Evolutionary conservation across 2,329 filamentous ascomycete species (phyloP), one percentile per base, ranked within the genome.

Genomic region (Coniochaeta prunicola): DNA sequence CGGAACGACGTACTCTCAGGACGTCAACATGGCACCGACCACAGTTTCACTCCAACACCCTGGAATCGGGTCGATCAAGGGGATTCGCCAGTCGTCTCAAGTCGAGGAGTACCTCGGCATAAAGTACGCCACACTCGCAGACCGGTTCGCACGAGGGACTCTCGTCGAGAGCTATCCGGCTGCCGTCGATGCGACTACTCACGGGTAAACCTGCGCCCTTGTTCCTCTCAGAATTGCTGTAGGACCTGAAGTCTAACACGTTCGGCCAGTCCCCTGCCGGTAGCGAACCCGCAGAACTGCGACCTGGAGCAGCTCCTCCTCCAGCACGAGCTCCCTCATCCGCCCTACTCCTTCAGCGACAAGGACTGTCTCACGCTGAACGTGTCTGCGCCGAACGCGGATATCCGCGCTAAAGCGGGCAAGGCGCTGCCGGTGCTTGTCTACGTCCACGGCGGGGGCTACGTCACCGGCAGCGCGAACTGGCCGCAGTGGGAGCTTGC

Each of bases 371-470:
- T 56, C 4, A 56, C 54, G 12, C 36, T 56, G 36, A 56, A 56
- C 19, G 54, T 56, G 2, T 6, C 54, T 7, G 76, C 79, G 17
- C 62, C 64, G 2, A 78, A 79, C 58, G 71, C 73, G 30, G 76
- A 2, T 3, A 28, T 55, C 53, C 53, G 53, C 13, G 48, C 38
- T n/a, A 59, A 66, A 53, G 10, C 56, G 34, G 0, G 58, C 4
- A 66, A 68, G 13, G 73, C 72, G 6, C 68, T 82, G 2, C 81
- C 80, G 0, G 79, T 83, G 0, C 71, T 82, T 40, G 72, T 80
- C 1, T 81, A 80, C 61, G 73, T 84, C 4, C 80, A 83, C 60
- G 81, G 81, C 0, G 80, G 81, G 12, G 80, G 77, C 0, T 77
- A 80, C 55, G 67, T 69, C 2, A 71, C 77, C 2, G 81, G 80